These are phyloP conservation scores for Colletotrichum musicola DNA, from an alignment of 2,329 filamentous ascomycete species.

Conservation along the genomic window DNA sequence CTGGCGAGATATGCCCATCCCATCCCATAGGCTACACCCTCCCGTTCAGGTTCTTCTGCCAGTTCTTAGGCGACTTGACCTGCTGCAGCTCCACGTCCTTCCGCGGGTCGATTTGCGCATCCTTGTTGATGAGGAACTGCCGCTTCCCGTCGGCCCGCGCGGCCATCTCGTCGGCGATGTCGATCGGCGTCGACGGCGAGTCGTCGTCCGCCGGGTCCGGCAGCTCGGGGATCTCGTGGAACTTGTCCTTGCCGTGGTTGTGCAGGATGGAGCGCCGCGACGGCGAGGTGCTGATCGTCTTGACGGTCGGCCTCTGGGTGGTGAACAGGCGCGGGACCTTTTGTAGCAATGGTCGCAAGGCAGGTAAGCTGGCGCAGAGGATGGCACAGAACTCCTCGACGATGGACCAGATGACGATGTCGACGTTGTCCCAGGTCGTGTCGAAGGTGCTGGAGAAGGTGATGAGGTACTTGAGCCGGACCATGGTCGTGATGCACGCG, in stretches of 20 bases:
- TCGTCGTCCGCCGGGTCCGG: not conserved
- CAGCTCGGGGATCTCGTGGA: slow-evolving; percentile 11
- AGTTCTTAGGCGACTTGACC: slow-evolving; percentile 2
- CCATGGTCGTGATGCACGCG: slow-evolving; percentile 40
- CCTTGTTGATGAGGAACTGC: slow-evolving; percentile 16
- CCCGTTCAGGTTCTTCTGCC: slow-evolving; percentile 13
- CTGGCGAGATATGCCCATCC: no score
- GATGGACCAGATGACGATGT: slow-evolving; percentile 49
- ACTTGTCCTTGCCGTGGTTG: slow-evolving; percentile 17
- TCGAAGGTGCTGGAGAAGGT: slow-evolving; percentile 33
- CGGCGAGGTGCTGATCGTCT: not conserved
- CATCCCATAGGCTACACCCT: no score
- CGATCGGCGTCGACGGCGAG: slow-evolving; percentile 23
- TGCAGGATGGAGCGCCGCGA: slow-evolving; percentile 27
- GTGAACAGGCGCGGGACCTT: slow-evolving; percentile 22
- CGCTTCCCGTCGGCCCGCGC: slow-evolving; percentile 33
- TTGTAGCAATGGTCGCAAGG: slow-evolving; percentile 54
- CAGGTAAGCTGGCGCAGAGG: slow-evolving; percentile 56
- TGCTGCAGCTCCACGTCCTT: slow-evolving; percentile 21
- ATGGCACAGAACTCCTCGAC: slow-evolving; percentile 53
- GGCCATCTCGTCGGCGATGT: slow-evolving; percentile 34
- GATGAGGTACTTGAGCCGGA: slow-evolving; percentile 40
- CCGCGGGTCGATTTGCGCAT: not conserved
- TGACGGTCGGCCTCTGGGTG: slow-evolving; percentile 33
- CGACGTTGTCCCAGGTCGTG: slow-evolving; percentile 48